These are phyloP conservation scores for Gilbertella persicaria DNA, from an alignment of 371 early-diverging fungal species.

Conservation along the genomic window DNA sequence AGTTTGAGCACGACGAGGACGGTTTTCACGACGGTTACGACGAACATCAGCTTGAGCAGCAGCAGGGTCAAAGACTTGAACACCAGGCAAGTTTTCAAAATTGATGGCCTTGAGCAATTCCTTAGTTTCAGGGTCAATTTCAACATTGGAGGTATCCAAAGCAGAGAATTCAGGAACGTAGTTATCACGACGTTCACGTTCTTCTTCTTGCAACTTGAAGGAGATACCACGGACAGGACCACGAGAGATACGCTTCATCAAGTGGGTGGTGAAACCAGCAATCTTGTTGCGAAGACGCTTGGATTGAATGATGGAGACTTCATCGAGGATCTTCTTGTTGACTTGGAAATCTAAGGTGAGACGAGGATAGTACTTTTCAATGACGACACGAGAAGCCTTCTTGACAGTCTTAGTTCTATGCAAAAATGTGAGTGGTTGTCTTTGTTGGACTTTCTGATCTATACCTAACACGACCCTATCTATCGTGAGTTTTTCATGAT, in stretches of 20 bases:
- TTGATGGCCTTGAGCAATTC: constrained; percentile 93
- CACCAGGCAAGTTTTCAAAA: constrained; percentile 84
- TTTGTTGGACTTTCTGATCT: too few species aligned
- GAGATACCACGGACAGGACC: constrained; percentile 99
- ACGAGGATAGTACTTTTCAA: constrained; percentile 99
- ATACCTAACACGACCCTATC: too few species aligned
- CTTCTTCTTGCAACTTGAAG: constrained; percentile 99
- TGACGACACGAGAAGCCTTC: constrained; percentile 99
- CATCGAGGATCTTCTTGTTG: constrained; percentile 99
- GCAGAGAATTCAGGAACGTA: constrained; percentile 99
- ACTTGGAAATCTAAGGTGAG: constrained; percentile 99
- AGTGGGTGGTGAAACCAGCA: constrained; percentile 99
- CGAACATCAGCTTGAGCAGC: constrained; percentile 34
- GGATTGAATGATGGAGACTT: constrained; percentile 98
- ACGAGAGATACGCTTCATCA: constrained; percentile 99
- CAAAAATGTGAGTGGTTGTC: too few species aligned
- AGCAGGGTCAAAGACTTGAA: constrained; percentile 60
- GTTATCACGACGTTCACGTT: constrained; percentile 99
- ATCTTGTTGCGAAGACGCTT: constrained; percentile 99
- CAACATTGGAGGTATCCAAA: constrained; percentile 91
- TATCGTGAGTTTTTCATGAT: too few species aligned
- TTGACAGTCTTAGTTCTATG: constrained; percentile 99
- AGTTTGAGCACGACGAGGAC: constrained; percentile 40
- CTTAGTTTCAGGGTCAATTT: constrained; percentile 95
- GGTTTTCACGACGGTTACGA: constrained; percentile 34